Conservation (phyloP, 768 basidiomycete genomes). For the Inosperma sp. region DNA sequence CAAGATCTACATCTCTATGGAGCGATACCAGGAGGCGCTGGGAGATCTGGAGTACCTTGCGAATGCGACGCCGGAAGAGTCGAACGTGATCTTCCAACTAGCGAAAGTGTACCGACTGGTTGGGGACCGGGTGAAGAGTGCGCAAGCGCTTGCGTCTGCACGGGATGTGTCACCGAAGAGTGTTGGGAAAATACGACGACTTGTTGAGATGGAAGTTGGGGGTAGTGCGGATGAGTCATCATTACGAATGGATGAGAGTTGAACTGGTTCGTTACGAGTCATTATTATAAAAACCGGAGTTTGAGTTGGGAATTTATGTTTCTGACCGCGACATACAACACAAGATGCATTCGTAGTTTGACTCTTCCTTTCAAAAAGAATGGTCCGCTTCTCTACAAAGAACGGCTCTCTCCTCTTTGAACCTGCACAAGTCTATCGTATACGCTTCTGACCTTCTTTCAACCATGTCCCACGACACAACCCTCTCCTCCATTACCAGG, state of each 20-base stretch:
- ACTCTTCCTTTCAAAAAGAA: conserved; percentile 15
- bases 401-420: conserved; percentile 32
- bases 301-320: conserved; percentile 12
- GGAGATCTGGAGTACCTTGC: conserved; percentile 76
- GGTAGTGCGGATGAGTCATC: conserved; percentile 52
- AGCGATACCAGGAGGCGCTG: conserved; percentile 78
- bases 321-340: conserved; percentile 21
- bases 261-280: conserved; percentile 20
- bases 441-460: conserved; percentile 13
- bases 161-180: conserved; percentile 94
- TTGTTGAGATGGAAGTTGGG: conserved; percentile 67
- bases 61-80: conserved; percentile 86
- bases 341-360: conserved; percentile 18
- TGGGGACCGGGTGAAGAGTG: conserved; percentile 74
- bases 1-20: conserved; percentile 82
- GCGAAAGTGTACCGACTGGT: conserved; percentile 85
- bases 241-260: conserved; percentile 87
- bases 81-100: conserved; percentile 94
- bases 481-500: conserved; percentile 63
- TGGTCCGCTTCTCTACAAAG: conserved; percentile 21
- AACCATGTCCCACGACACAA: conserved; percentile 41
- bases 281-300: neutral
- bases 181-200: conserved; percentile 73
- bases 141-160: conserved; percentile 82
- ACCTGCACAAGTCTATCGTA: neutral